Evolutionary conservation across 345 rosid genomes (phyloP), one percentile per base, ranked within the genome.

Genomic region (Lumnitzera littorea): DNA sequence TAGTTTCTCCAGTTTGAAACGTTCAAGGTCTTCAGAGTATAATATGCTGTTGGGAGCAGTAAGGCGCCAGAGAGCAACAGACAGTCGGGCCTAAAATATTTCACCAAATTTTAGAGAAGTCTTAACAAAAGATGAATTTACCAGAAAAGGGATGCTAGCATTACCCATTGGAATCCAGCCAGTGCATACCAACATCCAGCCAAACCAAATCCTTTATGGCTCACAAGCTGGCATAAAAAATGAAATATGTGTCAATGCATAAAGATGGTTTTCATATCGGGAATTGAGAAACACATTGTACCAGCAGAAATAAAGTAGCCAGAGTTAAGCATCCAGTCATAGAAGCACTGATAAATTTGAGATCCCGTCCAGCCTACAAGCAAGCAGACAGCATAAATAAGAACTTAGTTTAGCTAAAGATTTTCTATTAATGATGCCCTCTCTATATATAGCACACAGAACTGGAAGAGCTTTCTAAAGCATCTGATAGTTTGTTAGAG

Each of bases 281-380:
- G 27, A 48, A 1, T 0, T 12, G 24, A 23, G 11, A 17, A 23
- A 24, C 8, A 15, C 36, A 58, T 36, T 36, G 7, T 77, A 92
- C 98, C 91, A 78, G 63, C 49, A 87, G 76, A 27, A 74, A 24
- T 15, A 89, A 67, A 51, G 79, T 78, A 55, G 80, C 85, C 64
- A 84, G 57, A 1, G 72, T 74, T 23, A 84, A 76, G 82, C 97
- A 87, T 71, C 88, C 88, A 2, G 71, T 76, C 85, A 80, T 87
- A 5, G 94, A 76, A 57, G 84, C 50, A 72, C 97, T 82, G 25
- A 87, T 67, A 56, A 75, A 83, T 69, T 64, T 81, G 24, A 81
- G 83, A 65, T 83, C 89, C 54, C 83, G 72, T 15, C 88, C 82
- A 2, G 89, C 91, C 86, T 86, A 78, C 72, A 70, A 4, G 51